Evolutionary conservation across 441 rosid genomes (phyloP).

Genomic region (Eruca vesicaria): DNA sequence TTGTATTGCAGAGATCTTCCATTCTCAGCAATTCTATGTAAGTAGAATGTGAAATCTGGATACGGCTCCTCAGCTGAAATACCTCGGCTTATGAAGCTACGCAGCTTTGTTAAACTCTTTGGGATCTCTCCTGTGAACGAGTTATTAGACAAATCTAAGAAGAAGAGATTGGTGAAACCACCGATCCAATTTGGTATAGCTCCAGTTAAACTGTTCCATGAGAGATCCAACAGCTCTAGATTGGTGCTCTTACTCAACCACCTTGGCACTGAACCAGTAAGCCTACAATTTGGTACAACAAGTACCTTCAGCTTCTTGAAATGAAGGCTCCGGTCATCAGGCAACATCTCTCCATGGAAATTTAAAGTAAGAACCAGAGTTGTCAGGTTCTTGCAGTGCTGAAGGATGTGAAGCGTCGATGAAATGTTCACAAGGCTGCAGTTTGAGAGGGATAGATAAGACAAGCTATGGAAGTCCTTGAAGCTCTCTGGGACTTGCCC

Average conservation of each 20-base stretch:
- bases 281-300: slow-evolving; percentile 40
- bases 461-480: slow-evolving; percentile 48
- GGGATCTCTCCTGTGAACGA: slow-evolving; percentile 61
- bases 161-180: slow-evolving; percentile 48
- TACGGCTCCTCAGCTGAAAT: slow-evolving; percentile 43
- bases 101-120: slow-evolving; percentile 47
- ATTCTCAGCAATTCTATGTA: slow-evolving; percentile 30
- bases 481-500: slow-evolving; percentile 57
- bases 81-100: slow-evolving; percentile 42
- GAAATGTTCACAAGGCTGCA: slow-evolving; percentile 47
- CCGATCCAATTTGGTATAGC: slow-evolving; percentile 53
- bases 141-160: slow-evolving; percentile 74
- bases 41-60: slow-evolving; percentile 43
- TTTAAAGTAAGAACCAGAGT: slow-evolving; percentile 51
- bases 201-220: slow-evolving; percentile 59
- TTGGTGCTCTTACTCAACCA: slow-evolving; percentile 48
- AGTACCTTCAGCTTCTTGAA: slow-evolving; percentile 55
- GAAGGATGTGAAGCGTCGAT: slow-evolving; percentile 50
- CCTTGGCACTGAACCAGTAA: slow-evolving; percentile 52
- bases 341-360: slow-evolving; percentile 48
- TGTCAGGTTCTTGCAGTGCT: slow-evolving; percentile 52
- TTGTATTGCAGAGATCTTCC: slow-evolving; percentile 48
- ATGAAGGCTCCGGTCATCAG: slow-evolving; percentile 39
- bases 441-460: slow-evolving; percentile 49
- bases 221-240: slow-evolving; percentile 66